Evolutionary conservation across 495 filamentous ascomycete genomes (phyloP).

Genomic region (Penicillium mononematosum): DNA sequence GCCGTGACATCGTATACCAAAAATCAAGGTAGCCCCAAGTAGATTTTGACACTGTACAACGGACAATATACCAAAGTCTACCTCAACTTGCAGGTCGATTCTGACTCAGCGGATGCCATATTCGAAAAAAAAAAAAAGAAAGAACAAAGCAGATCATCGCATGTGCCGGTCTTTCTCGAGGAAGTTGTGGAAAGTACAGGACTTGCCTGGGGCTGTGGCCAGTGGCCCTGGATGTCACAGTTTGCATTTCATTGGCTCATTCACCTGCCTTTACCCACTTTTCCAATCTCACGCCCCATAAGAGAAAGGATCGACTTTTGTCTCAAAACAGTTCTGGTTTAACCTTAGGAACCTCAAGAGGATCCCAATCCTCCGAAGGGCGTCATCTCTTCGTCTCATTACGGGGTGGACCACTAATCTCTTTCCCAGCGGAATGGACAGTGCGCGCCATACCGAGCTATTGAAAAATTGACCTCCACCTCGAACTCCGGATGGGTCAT

Average conservation of each 20-base stretch:
- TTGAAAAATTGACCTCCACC: slow-evolving; percentile 22
- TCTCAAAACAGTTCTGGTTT: not conserved
- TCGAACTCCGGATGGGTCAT: slow-evolving; percentile 2
- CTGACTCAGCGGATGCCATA: slow-evolving; percentile 1
- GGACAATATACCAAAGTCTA: slow-evolving; percentile 13
- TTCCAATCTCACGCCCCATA: not conserved
- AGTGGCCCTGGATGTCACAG: not conserved
- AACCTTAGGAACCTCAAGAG: not conserved
- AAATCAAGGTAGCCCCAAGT: not conserved
- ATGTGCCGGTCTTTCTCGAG: not conserved
- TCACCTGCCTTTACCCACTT: not conserved
- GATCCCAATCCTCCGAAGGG: not conserved
- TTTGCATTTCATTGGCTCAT: not conserved
- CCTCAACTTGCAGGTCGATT: not conserved
- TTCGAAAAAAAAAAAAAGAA: not conserved
- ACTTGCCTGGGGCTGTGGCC: not conserved
- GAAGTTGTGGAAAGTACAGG: not conserved
- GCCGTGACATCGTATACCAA: slow-evolving; percentile 6
- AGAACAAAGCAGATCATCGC: not conserved
- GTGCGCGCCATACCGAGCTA: slow-evolving; percentile 17
- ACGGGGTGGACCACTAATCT: not conserved
- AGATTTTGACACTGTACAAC: not conserved
- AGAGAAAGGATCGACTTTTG: not conserved
- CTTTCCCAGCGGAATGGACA: not conserved
- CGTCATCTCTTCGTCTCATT: not conserved